phyloP scores from a whole-genome alignment of 768 basidiomycete species.

The Russula sp. region DNA sequence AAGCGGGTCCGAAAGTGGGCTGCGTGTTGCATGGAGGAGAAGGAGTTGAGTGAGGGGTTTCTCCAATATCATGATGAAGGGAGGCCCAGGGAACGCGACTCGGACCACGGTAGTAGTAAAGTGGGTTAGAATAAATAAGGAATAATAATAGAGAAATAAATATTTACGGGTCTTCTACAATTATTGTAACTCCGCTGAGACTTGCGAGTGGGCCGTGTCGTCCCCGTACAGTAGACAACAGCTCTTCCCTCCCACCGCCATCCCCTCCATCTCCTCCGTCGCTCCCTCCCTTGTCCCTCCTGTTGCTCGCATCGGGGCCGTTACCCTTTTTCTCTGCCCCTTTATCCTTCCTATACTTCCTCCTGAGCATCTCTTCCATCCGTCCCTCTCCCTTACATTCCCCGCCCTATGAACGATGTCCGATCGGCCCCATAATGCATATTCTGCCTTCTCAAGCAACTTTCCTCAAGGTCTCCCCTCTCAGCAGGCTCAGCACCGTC shows the following conservation, averaged over 20 bases:
- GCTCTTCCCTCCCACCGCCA: constrained; percentile 27
- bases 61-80: neutral
- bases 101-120: neutral
- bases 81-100: neutral
- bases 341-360: neutral
- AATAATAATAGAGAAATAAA: constrained; percentile 8
- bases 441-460: constrained; percentile 17
- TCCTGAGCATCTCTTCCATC: constrained; percentile 10
- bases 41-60: constrained; percentile 1
- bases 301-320: constrained; percentile 8
- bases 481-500: constrained; percentile 22
- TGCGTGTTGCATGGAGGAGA: neutral
- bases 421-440: constrained; percentile 23
- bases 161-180: neutral
- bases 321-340: neutral
- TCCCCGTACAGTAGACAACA: constrained; percentile 20
- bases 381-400: constrained; percentile 15
- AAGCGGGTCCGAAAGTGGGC: neutral
- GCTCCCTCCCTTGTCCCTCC: constrained; percentile 18
- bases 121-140: neutral
- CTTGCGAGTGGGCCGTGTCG: constrained; percentile 21
- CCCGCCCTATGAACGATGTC: constrained; percentile 25
- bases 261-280: constrained; percentile 22
- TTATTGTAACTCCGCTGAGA: constrained; percentile 23
- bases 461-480: constrained; percentile 13